Evolutionary conservation across 805 yeast genomes (phyloP), one percentile per base, ranked within the genome.

Genomic region (Metschnikowia noctiluminum): DNA sequence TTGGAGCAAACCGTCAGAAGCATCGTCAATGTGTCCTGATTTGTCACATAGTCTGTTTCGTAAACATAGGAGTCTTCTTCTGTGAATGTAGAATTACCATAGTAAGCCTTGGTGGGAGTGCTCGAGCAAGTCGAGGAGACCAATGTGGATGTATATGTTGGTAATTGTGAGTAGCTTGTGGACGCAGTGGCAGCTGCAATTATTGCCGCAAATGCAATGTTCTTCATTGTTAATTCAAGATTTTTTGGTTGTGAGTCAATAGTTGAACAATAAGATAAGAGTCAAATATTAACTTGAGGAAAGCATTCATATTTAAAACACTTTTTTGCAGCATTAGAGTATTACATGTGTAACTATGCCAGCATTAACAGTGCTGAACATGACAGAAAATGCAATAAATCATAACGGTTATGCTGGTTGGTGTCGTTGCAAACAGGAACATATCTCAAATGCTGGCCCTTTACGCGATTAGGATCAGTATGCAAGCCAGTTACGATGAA

Each of bases 1-100:
- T 49, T 47, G 26, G 62, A 54, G 55, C 77, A 72, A 15, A 67
- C 60, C 28, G 76, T 71, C 40, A 56, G 58, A 12, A 51, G 36
- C 40, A 44, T 35, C 21, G 57, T 51, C 43, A 49, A 35, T 2
- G 56, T 52, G n/a, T 46, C 15, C 16, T 55, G 51, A 32, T 47
- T 49, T 27, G 60, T 50, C 32, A 45, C 52, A 26, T 34, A 14
- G 10, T 50, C 56, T 2, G 56, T 50, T 35, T 54, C 58, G 40
- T 54, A 54, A 26, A 48, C 21, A 34, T 16, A 35, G 11, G 46
- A 32, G 41, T 46, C 55, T 7, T 41, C 15, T 32, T 40, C 51
- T 34, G 43, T 35, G 40, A 41, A 37, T 10, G 54, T 50, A 13
- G 44, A 42, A 28, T 51, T 54, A 11, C 50, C 51, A 28, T 51